Conservation (phyloP, 768 basidiomycete genomes). For the Solioccasus polychromus region DNA sequence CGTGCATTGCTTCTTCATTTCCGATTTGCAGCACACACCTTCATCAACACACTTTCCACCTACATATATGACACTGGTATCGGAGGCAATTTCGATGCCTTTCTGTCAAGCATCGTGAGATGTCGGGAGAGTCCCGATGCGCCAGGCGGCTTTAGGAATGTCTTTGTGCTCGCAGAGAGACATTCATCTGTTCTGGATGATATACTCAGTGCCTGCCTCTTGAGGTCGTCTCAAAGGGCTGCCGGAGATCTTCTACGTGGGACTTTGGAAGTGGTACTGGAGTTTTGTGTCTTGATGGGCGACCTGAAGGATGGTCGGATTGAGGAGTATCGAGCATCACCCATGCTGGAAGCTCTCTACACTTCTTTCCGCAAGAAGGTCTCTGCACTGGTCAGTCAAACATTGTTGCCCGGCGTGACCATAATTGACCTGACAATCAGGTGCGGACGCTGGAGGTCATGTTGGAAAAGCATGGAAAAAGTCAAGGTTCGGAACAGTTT, state of each 20-base stretch:
- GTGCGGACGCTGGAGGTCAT: conserved; percentile 52
- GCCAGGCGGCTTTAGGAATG: conserved; percentile 51
- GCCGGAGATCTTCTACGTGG: conserved; percentile 64
- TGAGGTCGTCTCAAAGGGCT: conserved; percentile 64
- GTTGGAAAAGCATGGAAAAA: conserved; percentile 48
- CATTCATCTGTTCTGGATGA: conserved; percentile 73
- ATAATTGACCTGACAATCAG: conserved; percentile 34
- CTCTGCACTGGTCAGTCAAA: conserved; percentile 50
- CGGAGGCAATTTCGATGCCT: conserved; percentile 69
- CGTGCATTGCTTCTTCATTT: conserved; percentile 61
- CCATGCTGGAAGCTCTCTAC: conserved; percentile 52
- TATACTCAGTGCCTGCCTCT: conserved; percentile 71
- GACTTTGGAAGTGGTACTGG: conserved; percentile 61
- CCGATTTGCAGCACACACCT: conserved; percentile 70
- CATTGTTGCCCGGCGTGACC: background rate
- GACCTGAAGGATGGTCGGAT: conserved; percentile 52
- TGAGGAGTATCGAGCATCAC: conserved; percentile 65
- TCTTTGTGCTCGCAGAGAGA: conserved; percentile 64
- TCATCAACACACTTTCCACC: conserved; percentile 61
- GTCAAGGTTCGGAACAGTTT: conserved; percentile 16
- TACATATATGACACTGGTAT: conserved; percentile 85
- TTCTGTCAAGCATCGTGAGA: conserved; percentile 45
- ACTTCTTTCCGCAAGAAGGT: conserved; percentile 53
- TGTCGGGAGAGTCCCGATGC: conserved; percentile 19
- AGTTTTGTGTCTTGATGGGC: conserved; percentile 63